Evolutionary conservation across 306 rosid species (phyloP), one percentile per base, ranked within the genome.

Genomic region (Herpetospermum pedunculosum): DNA sequence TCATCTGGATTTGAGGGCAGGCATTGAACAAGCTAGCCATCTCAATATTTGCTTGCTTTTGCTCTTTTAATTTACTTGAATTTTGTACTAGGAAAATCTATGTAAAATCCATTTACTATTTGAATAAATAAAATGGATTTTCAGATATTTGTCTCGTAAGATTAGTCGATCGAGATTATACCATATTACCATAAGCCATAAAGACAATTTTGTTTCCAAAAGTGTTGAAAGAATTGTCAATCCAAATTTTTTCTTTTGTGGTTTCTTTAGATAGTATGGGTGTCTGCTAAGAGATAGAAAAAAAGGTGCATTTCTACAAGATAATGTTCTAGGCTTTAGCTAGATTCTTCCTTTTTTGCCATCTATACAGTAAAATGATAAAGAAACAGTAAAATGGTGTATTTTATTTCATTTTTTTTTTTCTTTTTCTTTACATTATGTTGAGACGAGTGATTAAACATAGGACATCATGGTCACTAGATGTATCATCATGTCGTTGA

Each of bases 41-140:
- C 50, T 73, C 76, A 53, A 13, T 5, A 65, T 47, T 26, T 26
- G 15, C 52, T 26, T 6, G n/a, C 72, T 65, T 5, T 5, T 67
- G 74, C 38, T 29, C 21, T 70, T 47, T 70, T 10, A 28, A 8
- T 46, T 18, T 6, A 65, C 72, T 65, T 38, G n/a, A 18, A 18
- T 28, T 28, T 46, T 47, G 58, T 28, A 16, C 43, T 29, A 3
- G 1, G 74, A 28, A 26, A 28, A 69, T 69, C 25, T 69, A 9
- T 44, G 55, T 69, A 69, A 52, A 69, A 69, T 44, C 55, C 74
- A 44, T 69, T 26, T 40, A 18, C 15, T 69, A 46, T 44, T 44
- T 26, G 8, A 69, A 28, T 41, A 69, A 69, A 69, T 41, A 69
- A 70, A 70, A 26, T 43, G 73, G 53, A 25, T 15, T 68, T 68